Evolutionary conservation across 2,329 filamentous ascomycete species (phyloP).

Genomic region (Amylocarpus encephaloides): DNA sequence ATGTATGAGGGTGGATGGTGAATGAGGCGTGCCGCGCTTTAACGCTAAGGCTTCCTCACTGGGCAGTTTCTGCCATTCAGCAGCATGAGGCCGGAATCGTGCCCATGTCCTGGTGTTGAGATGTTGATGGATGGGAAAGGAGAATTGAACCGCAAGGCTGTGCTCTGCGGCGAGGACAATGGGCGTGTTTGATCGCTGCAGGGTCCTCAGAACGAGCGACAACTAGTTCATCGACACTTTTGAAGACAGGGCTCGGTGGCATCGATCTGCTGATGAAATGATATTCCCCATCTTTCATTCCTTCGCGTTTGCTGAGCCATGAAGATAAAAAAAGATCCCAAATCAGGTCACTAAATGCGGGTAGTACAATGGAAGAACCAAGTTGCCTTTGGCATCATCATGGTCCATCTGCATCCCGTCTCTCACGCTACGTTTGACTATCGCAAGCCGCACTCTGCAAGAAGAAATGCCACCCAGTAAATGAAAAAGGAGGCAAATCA

Average conservation of each 20-base stretch:
- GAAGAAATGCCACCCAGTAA: too few species aligned
- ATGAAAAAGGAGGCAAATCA: too few species aligned
- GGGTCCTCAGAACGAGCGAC: background rate
- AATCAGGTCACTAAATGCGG: background rate
- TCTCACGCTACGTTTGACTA: too few species aligned
- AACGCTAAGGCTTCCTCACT: background rate
- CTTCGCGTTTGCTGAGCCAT: constrained; percentile 8
- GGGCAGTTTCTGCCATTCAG: background rate
- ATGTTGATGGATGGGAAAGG: background rate
- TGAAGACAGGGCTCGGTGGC: background rate
- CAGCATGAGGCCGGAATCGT: constrained; percentile 1
- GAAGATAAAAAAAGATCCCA: constrained; percentile 5
- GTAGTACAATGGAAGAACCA: background rate
- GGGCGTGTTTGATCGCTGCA: constrained; percentile 1
- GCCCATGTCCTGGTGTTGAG: too few species aligned
- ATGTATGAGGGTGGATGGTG: too few species aligned
- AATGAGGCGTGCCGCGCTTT: background rate
- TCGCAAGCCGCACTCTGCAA: too few species aligned
- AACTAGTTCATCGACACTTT: too few species aligned
- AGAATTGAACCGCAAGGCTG: constrained; percentile 2
- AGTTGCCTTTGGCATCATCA: too few species aligned
- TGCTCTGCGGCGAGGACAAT: constrained; percentile 1
- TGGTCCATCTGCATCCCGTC: too few species aligned
- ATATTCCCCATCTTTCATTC: constrained; percentile 1
- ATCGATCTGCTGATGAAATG: background rate